phyloP scores from a whole-genome alignment of 306 rosid genomes.

The Pyrus betulifolia region DNA sequence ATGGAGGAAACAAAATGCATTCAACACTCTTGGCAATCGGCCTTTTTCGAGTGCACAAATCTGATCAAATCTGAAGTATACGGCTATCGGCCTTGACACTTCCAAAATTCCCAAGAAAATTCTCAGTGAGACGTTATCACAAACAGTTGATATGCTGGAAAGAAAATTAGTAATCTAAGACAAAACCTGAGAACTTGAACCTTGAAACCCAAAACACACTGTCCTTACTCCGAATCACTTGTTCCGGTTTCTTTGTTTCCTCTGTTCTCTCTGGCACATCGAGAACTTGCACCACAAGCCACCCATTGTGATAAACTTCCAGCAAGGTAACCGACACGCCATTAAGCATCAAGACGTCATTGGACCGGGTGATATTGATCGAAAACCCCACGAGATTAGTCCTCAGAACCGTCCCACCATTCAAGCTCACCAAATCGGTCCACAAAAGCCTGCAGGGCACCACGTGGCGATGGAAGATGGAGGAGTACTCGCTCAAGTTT shows the following conservation, averaged over 20 bases:
- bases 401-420: conserved; percentile 23
- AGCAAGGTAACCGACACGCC: conserved; percentile 30
- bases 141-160: no score
- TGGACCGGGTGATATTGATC: conserved; percentile 22
- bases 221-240: no score
- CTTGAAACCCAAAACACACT: no score
- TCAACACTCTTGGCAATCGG: no score
- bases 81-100: no score
- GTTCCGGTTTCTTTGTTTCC: neutral
- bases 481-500: conserved; percentile 12
- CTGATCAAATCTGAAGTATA: no score
- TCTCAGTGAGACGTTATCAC: no score
- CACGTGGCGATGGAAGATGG: conserved; percentile 37
- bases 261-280: neutral
- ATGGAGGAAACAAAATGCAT: no score
- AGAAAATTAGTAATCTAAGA: no score
- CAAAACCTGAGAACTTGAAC: no score
- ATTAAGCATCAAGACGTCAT: conserved; percentile 26
- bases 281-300: conserved; percentile 40
- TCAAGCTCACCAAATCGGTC: conserved; percentile 26
- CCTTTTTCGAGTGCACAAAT: no score
- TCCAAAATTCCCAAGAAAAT: no score
- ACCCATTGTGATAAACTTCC: conserved; percentile 22
- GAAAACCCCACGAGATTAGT: conserved; percentile 30
- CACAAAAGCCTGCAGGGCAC: conserved; percentile 48